phyloP scores from a whole-genome alignment of 768 basidiomycete genomes.

The Boletus eberwhitei region DNA sequence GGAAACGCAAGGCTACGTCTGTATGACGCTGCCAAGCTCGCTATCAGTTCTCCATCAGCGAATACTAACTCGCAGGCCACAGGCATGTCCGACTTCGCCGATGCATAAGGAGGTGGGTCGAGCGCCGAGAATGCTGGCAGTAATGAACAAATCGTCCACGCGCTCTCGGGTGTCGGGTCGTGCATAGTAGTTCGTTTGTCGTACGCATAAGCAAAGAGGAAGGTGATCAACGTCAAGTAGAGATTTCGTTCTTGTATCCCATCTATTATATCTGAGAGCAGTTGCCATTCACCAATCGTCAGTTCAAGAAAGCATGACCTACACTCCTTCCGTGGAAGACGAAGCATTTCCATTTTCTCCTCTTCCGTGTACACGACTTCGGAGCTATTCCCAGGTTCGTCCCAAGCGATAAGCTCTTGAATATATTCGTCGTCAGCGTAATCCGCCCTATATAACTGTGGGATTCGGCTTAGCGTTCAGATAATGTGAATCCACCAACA shows the following conservation, averaged over 20 bases:
- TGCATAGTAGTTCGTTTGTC: constrained; percentile 73
- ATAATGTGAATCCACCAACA: constrained; percentile 45
- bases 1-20: constrained; percentile 75
- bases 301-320: constrained; percentile 12
- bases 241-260: constrained; percentile 53
- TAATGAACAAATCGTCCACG: constrained; percentile 77
- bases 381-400: constrained; percentile 46
- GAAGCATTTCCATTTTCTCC: constrained; percentile 65
- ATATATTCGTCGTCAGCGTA: constrained; percentile 76
- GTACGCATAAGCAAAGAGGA: constrained; percentile 81
- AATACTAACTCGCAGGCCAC: constrained; percentile 25
- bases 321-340: constrained; percentile 54
- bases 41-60: constrained; percentile 44
- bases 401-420: constrained; percentile 64
- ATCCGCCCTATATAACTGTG: constrained; percentile 58
- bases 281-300: background rate
- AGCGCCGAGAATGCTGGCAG: constrained; percentile 81
- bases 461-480: background rate
- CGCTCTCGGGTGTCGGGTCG: constrained; percentile 85
- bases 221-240: constrained; percentile 64
- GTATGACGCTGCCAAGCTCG: constrained; percentile 60
- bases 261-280: constrained; percentile 57
- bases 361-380: constrained; percentile 61
- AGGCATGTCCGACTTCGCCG: constrained; percentile 12
- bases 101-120: constrained; percentile 57